Evolutionary conservation across 495 filamentous ascomycete species (phyloP).

Genomic region (Geopyxis carbonaria): DNA sequence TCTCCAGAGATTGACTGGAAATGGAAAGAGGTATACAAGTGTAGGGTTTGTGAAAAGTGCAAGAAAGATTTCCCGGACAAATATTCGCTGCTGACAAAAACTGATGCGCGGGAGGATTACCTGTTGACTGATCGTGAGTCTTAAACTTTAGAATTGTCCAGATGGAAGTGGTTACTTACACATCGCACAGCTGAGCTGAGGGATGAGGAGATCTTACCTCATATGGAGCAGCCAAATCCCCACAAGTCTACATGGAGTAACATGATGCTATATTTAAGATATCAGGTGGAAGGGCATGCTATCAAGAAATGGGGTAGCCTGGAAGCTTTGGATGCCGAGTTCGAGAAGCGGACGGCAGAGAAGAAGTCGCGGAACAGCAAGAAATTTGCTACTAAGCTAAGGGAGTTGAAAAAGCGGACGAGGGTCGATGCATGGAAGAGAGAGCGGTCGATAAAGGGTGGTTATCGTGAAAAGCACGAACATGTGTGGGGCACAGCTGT

Average conservation of each 20-base stretch:
- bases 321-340: slow-evolving; percentile 77
- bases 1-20: slow-evolving; percentile 82
- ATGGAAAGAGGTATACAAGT: slow-evolving; percentile 67
- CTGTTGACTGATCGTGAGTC: slow-evolving; percentile 75
- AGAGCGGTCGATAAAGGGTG: slow-evolving; percentile 29
- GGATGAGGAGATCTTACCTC: slow-evolving; percentile 71
- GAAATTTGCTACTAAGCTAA: slow-evolving; percentile 75
- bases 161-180: slow-evolving; percentile 6
- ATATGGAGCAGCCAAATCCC: slow-evolving; percentile 77
- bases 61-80: slow-evolving; percentile 82
- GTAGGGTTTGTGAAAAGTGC: slow-evolving; percentile 53
- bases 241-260: slow-evolving; percentile 92
- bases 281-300: slow-evolving; percentile 77
- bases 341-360: slow-evolving; percentile 57
- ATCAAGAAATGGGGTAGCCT: slow-evolving; percentile 70
- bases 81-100: slow-evolving; percentile 89
- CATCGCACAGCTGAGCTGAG: slow-evolving; percentile 52
- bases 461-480: slow-evolving; percentile 47
- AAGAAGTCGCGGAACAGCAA: slow-evolving; percentile 79
- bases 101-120: slow-evolving; percentile 89
- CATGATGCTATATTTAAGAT: slow-evolving; percentile 94
- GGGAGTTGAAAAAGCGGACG: slow-evolving; percentile 84
- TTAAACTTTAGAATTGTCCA: neutral
- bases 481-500: slow-evolving; percentile 82
- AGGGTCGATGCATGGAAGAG: slow-evolving; percentile 77